Conservation (phyloP, 257 asterid genomes). For the Datura wrightii region DNA sequence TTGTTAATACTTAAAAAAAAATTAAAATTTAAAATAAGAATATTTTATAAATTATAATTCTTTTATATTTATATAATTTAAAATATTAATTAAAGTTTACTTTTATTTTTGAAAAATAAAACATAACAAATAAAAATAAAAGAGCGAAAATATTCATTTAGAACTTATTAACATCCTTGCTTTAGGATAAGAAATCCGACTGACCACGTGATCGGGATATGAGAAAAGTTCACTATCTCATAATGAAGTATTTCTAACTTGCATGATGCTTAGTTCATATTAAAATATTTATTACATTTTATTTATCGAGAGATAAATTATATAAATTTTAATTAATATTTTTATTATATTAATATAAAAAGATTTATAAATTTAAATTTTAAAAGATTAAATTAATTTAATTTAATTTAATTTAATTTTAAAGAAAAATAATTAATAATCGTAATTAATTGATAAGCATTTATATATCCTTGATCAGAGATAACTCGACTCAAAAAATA, state of each 20-base stretch:
- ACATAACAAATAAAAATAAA: no score
- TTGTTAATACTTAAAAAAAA: no score
- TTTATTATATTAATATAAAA: neutral
- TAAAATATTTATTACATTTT: neutral
- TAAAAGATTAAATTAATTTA: neutral
- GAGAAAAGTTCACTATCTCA: neutral
- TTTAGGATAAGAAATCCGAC: neutral
- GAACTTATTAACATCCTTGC: neutral
- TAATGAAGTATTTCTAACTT: neutral
- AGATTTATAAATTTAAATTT: neutral
- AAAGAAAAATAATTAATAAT: neutral
- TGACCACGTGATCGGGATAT: neutral
- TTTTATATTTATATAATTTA: no score
- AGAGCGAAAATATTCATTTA: neutral
- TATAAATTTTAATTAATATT: neutral
- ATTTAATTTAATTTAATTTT: neutral
- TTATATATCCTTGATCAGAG: neutral
- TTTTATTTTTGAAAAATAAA: no score
- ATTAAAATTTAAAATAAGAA: no score
- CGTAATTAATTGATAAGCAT: neutral
- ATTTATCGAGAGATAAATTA: neutral
- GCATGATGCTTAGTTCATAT: neutral
- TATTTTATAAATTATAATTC: no score
- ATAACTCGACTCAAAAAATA: neutral
- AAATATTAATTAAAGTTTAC: no score